Evolutionary conservation across 495 filamentous ascomycete species (phyloP), one percentile per base, ranked within the genome.

Genomic region (Penicillium samsonianum): DNA sequence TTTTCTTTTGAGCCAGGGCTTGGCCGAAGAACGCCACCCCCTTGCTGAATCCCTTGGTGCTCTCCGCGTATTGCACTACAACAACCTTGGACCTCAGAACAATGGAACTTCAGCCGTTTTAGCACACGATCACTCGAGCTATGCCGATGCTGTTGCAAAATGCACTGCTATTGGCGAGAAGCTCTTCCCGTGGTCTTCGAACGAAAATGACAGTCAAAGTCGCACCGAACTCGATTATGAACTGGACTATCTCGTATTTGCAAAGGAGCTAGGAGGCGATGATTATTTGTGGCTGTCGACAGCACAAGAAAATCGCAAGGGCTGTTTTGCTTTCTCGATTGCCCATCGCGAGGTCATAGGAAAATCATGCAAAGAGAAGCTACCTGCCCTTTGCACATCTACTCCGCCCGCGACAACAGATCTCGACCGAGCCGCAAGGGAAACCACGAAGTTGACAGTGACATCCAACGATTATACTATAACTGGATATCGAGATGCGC

Each of bases 401-500:
- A 58, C 35, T 26, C 63, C 65, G 1, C 67, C 65, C 6, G 67
- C 65, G 1, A 69, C 69, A 10, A 67, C 56, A 2, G 65, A 71
- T 35, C 31, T 56, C 7, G 54, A 70, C 35, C 40, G 62, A 9
- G 46, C 40, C 2, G 58, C 49, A 12, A 62, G 61, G 10, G 53
- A 60, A 10, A 60, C 58, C 17, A 68, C 69, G 20, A 70, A 67
- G n/a, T 68, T 81, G 42, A 67, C 60, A 2, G 73, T 76, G 49
- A 57, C 68, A 10, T 60, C 54, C 9, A 28, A 64, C 2, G 53
- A 41, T 10, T 69, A 67, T 49, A 63, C 33, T n/a, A 1, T 72
- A 43, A 67, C 65, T 1, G 80, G 80, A 5, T 80, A 73, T 56
- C 72, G 79, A n/a, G 78, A 83, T 64, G 69, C 77, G 31, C 78